Base-by-base conservation (phyloP, 148 eudicot genomes). In the Polygonum aviculare region DNA sequence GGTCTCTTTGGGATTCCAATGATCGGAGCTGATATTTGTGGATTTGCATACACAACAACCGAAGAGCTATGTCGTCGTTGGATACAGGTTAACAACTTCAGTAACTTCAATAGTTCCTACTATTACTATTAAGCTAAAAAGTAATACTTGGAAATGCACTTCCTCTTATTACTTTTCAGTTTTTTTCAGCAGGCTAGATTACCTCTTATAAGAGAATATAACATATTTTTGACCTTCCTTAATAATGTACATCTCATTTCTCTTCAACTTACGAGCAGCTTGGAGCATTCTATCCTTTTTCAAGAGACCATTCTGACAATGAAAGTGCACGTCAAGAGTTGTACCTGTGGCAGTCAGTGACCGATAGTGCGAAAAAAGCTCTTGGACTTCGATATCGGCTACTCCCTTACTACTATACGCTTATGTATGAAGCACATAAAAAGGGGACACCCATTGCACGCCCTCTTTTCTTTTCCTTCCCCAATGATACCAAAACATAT, bases 1-100 rank as follows among this genome's bases (percentile, higher is more conserved):
- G 97, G 97, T 60, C 38, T 93, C 0, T 93, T 90, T 77, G 97
- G 97, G 39, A 80, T 91, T 79, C 97, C 98, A n/a, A 91, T 93
- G 98, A 84, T 93, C 76, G 97, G 94, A 69, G 94, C 94, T 6
- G 98, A 93, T 85, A 91, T 93, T n/a, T 91, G 98, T 80, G 98
- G 98, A 2, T 93, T 93, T 75, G 21, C 78, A 2, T 79, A 79
- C 39, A 79, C 88, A 63, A 93, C 98, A 5, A 91, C 88, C 1
- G 98, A 93, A 84, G 97, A 93, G 79, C 94, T 93, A 41, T 93
- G 94, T 75, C 86, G 78, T 4, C 88, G 92, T 7, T 91, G 94
- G 97, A 91, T 87, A 87, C 94, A 93, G 92, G 96, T 91, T 69
- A 38, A 49, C 62, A 16, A 0, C 5, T 16, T 48, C 1, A 26